phyloP scores from a whole-genome alignment of 768 basidiomycete genomes.

The Hygrocybe coccinea region DNA sequence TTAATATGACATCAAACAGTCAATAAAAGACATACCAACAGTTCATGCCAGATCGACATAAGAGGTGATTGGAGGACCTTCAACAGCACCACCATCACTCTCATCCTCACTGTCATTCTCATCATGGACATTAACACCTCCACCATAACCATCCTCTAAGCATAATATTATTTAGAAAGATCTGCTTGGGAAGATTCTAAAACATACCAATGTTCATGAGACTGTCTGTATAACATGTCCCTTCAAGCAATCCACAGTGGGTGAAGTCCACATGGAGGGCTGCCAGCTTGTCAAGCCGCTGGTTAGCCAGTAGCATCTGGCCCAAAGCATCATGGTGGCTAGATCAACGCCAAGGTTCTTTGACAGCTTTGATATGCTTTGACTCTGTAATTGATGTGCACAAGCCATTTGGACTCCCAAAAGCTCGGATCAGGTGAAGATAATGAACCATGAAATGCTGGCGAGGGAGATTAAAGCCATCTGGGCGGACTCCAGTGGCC shows the following conservation, averaged over 20 bases:
- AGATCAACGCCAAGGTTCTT: slow-evolving; percentile 32
- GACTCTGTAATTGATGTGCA: slow-evolving; percentile 34
- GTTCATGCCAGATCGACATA: slow-evolving; percentile 3
- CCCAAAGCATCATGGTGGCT: slow-evolving; percentile 28
- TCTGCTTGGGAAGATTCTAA: neutral
- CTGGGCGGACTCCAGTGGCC: slow-evolving; percentile 7
- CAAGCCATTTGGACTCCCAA: slow-evolving; percentile 26
- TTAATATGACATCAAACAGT: neutral
- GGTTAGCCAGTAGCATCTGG: slow-evolving; percentile 36
- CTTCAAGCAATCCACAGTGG: slow-evolving; percentile 14
- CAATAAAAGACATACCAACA: neutral
- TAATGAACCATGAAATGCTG: slow-evolving; percentile 17
- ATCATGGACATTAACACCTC: neutral
- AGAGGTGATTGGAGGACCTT: neutral
- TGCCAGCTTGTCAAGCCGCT: slow-evolving; percentile 28
- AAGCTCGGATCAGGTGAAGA: slow-evolving; percentile 13
- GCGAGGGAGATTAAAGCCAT: neutral
- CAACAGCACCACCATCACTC: neutral
- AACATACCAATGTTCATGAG: neutral
- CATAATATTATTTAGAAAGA: neutral
- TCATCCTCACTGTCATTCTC: neutral
- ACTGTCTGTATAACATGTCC: neutral
- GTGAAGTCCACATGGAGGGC: slow-evolving; percentile 15
- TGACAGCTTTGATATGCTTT: slow-evolving; percentile 33
- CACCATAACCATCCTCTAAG: neutral